A percentile compares a stretch with the other conserved stretches of the same genome.
phyloP scores from a whole-genome alignment of 129 eudicot genomes.

The Erigeron canadensis region DNA sequence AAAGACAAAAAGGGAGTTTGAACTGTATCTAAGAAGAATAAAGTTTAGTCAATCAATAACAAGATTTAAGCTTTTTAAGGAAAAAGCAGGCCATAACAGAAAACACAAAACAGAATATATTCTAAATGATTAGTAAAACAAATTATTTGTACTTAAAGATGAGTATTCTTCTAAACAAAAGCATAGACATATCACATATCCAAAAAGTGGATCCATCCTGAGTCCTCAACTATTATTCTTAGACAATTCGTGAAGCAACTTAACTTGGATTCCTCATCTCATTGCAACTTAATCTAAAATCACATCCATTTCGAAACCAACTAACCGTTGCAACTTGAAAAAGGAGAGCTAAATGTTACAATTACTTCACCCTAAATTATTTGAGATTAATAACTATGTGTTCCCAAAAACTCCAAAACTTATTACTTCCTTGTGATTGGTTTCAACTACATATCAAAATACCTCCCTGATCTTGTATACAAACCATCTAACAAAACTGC shows the following conservation, averaged over 20 bases:
- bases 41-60: slow-evolving; percentile 20
- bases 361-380: not conserved
- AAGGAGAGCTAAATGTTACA: not conserved
- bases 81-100: slow-evolving; percentile 27
- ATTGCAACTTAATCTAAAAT: not conserved
- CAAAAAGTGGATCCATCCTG: slow-evolving; percentile 19
- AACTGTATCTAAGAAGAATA: slow-evolving; percentile 28
- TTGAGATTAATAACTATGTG: not conserved
- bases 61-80: slow-evolving; percentile 31
- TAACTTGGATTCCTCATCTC: slow-evolving; percentile 5
- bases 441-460: not conserved
- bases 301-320: not conserved
- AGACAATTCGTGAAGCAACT: slow-evolving; percentile 27
- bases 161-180: slow-evolving; percentile 64
- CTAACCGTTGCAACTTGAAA: not conserved
- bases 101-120: slow-evolving; percentile 40
- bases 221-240: slow-evolving; percentile 24
- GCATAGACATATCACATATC: slow-evolving; percentile 25
- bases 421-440: not conserved
- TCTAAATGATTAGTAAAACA: slow-evolving; percentile 30
- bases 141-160: slow-evolving; percentile 27
- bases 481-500: not conserved
- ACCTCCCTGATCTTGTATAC: not conserved
- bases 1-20: slow-evolving; percentile 32
- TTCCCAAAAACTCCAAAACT: slow-evolving; percentile 7